These are phyloP conservation scores for Pilobolus umbonatus DNA, from an alignment of 192 early-diverging fungal genomes.

Conservation along the genomic window DNA sequence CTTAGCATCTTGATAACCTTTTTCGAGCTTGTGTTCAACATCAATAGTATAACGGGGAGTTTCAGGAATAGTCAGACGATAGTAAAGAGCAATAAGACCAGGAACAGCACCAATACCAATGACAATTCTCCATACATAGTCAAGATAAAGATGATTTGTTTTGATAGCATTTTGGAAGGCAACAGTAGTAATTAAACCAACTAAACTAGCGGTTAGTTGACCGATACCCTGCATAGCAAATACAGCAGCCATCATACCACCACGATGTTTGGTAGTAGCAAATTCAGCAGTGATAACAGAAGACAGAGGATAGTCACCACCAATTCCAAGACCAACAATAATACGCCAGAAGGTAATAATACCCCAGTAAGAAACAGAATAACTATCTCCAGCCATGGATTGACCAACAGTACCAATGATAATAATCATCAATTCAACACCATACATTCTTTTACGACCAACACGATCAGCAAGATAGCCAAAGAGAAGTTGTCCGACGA, in stretches of 20 bases:
- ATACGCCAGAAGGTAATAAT: slow-evolving; percentile 84
- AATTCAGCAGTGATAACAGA: slow-evolving; percentile 94
- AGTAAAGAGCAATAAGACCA: slow-evolving; percentile 81
- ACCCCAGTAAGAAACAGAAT: slow-evolving; percentile 57
- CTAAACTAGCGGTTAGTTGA: slow-evolving; percentile 73
- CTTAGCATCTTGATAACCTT: slow-evolving; percentile 47
- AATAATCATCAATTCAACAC: slow-evolving; percentile 88
- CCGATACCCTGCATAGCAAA: slow-evolving; percentile 96
- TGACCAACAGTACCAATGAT: slow-evolving; percentile 83
- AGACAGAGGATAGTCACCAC: slow-evolving; percentile 94
- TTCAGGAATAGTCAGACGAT: slow-evolving; percentile 88
- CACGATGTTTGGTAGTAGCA: slow-evolving; percentile 76
- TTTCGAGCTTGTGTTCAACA: slow-evolving; percentile 68
- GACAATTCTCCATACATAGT: slow-evolving; percentile 90
- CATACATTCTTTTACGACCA: slow-evolving; percentile 89
- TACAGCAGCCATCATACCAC: slow-evolving; percentile 84
- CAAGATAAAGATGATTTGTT: slow-evolving; percentile 56
- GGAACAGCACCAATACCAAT: slow-evolving; percentile 84
- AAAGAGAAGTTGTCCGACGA: slow-evolving; percentile 88
- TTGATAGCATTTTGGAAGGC: slow-evolving; percentile 68
- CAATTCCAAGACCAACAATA: slow-evolving; percentile 89
- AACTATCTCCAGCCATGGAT: slow-evolving; percentile 70
- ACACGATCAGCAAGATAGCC: slow-evolving; percentile 79
- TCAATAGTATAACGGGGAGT: slow-evolving; percentile 83
- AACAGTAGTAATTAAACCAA: slow-evolving; percentile 67